These are phyloP conservation scores for Cudoniella acicularis DNA, from an alignment of 495 filamentous ascomycete species.

Conservation along the genomic window DNA sequence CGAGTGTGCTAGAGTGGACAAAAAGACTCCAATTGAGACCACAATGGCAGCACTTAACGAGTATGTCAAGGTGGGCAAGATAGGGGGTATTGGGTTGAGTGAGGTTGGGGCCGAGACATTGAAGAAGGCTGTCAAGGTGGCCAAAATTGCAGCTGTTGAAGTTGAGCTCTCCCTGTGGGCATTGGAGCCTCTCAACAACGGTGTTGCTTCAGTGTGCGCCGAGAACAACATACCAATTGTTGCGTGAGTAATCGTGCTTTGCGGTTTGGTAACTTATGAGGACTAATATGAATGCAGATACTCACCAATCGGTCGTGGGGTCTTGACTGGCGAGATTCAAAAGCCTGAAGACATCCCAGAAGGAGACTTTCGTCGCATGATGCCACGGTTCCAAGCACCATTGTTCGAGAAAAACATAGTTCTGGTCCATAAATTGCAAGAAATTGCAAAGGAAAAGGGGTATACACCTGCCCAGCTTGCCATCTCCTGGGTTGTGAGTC, in stretches of 20 bases:
- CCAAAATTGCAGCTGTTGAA: constrained; percentile 72
- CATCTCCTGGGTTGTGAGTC: constrained; percentile 51
- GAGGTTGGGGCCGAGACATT: constrained; percentile 75
- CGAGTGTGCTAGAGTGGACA: constrained; percentile 70
- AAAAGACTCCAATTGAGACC: constrained; percentile 45
- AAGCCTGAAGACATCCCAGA: constrained; percentile 57
- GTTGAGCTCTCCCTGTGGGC: constrained; percentile 73
- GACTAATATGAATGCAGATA: constrained; percentile 27
- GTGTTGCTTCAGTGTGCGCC: constrained; percentile 65
- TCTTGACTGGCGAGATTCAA: constrained; percentile 56
- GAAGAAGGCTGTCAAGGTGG: constrained; percentile 62
- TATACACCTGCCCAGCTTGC: constrained; percentile 74
- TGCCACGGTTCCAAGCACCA: constrained; percentile 65
- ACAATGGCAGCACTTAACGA: constrained; percentile 53
- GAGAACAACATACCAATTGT: constrained; percentile 69
- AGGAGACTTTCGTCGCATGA: constrained; percentile 46
- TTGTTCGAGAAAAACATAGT: constrained; percentile 71
- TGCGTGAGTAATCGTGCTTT: constrained; percentile 36
- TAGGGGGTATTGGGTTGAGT: constrained; percentile 73
- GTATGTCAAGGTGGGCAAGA: constrained; percentile 67
- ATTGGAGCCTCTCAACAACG: constrained; percentile 58
- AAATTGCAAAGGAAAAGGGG: constrained; percentile 65
- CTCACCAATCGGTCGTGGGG: constrained; percentile 30
- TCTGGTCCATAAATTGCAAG: constrained; percentile 62
- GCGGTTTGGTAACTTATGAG: too few species aligned